A percentile compares a stretch with the other conserved stretches of the same genome.
phyloP scores from a whole-genome alignment of 768 basidiomycete species.

The Trametes cinnabarina region DNA sequence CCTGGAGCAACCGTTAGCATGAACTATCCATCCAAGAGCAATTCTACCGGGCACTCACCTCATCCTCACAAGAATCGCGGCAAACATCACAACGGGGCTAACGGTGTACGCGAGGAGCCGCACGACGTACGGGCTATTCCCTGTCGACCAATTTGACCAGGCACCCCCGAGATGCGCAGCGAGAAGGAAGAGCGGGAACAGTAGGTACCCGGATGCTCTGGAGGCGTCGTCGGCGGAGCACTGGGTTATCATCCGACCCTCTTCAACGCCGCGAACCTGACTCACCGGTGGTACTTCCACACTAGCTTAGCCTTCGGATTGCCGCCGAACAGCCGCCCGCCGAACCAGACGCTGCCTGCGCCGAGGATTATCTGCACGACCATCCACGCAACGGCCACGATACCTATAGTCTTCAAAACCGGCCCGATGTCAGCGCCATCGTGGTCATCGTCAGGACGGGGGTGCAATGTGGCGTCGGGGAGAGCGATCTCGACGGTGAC shows the following conservation, averaged over 20 bases:
- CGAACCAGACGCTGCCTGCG: slow-evolving; percentile 75
- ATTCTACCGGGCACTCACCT: slow-evolving; percentile 34
- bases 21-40: neutral
- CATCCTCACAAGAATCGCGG: slow-evolving; percentile 45
- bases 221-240: neutral
- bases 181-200: slow-evolving; percentile 58
- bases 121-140: slow-evolving; percentile 36
- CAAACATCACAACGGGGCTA: slow-evolving; percentile 49
- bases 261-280: neutral
- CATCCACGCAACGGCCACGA: slow-evolving; percentile 62
- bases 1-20: slow-evolving; percentile 31
- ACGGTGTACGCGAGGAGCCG: slow-evolving; percentile 52
- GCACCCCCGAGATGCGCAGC: slow-evolving; percentile 70
- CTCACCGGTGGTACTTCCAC: slow-evolving; percentile 83
- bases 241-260: neutral
- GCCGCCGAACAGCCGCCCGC: slow-evolving; percentile 69
- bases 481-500: slow-evolving; percentile 24
- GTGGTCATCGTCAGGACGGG: neutral
- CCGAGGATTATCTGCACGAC: slow-evolving; percentile 60
- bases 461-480: neutral
- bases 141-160: slow-evolving; percentile 59
- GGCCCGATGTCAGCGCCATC: too few species aligned
- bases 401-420: slow-evolving; percentile 49
- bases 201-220: slow-evolving; percentile 71
- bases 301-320: slow-evolving; percentile 65